phyloP scores from a whole-genome alignment of 768 basidiomycete species.

The Trametes villosa region DNA sequence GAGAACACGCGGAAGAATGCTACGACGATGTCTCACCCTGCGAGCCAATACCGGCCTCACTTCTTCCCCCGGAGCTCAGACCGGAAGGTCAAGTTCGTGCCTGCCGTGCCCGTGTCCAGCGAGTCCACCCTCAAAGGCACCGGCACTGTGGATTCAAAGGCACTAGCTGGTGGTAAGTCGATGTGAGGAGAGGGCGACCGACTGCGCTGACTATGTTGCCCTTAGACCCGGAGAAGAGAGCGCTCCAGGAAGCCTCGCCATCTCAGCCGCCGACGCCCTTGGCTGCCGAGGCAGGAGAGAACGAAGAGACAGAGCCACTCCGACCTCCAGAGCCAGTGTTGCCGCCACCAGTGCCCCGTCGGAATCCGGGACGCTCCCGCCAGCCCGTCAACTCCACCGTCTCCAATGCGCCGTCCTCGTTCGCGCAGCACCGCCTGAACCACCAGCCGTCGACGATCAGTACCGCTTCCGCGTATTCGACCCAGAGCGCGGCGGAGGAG shows the following conservation, averaged over 20 bases:
- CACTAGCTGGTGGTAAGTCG: too few species aligned
- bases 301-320: too few species aligned
- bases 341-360: constrained; percentile 18
- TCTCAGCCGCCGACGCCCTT: neutral
- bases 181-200: too few species aligned
- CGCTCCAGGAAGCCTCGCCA: neutral
- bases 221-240: constrained; percentile 14
- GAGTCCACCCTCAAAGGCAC: constrained; percentile 17
- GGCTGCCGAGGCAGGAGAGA: neutral
- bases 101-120: constrained; percentile 14
- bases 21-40: constrained; percentile 19
- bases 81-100: constrained; percentile 48
- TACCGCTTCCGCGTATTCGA: constrained; percentile 42
- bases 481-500: constrained; percentile 42
- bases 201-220: too few species aligned
- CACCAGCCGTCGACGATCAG: constrained; percentile 39
- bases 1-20: constrained; percentile 51
- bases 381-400: constrained; percentile 3
- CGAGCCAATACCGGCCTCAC: constrained; percentile 33
- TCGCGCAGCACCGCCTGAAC: constrained; percentile 12
- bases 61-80: constrained; percentile 30
- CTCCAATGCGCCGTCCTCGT: constrained; percentile 6
- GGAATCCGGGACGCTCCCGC: constrained; percentile 6
- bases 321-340: constrained; percentile 6
- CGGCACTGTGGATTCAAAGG: too few species aligned